These are phyloP conservation scores for Primulina tabacum DNA, from an alignment of 257 asterid species.

Conservation along the genomic window DNA sequence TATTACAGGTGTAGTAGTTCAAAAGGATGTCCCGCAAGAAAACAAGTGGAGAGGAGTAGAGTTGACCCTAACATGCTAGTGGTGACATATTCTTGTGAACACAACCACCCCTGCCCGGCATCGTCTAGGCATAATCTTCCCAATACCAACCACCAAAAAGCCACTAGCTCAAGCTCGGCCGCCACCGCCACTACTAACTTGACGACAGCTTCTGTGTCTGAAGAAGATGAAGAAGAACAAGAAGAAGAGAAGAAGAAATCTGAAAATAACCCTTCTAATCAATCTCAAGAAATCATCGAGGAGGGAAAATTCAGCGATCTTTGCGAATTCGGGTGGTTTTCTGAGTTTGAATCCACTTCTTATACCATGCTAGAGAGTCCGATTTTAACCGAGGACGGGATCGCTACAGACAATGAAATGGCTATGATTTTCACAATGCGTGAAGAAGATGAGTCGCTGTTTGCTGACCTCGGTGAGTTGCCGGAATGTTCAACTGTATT, in stretches of 20 bases:
- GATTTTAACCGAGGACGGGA: constrained; percentile 38
- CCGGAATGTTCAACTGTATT: constrained; percentile 90
- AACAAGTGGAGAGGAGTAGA: constrained; percentile 85
- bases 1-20: constrained; percentile 95
- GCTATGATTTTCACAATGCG: constrained; percentile 62
- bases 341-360: constrained; percentile 53
- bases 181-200: constrained; percentile 3
- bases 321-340: constrained; percentile 64
- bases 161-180: constrained; percentile 17
- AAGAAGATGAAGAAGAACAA: constrained; percentile 24
- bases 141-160: constrained; percentile 25
- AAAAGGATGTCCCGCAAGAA: constrained; percentile 94
- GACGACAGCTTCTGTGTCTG: constrained; percentile 24
- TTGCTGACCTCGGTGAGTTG: constrained; percentile 86
- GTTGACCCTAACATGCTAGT: constrained; percentile 63
- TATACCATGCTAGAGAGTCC: constrained; percentile 59
- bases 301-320: constrained; percentile 36
- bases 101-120: constrained; percentile 80
- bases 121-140: constrained; percentile 38
- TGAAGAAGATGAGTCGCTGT: constrained; percentile 76
- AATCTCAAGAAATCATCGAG: constrained; percentile 21
- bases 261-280: background rate
- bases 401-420: constrained; percentile 44
- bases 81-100: constrained; percentile 84
- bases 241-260: constrained; percentile 30